Base-by-base conservation (phyloP, 2,329 filamentous ascomycete species). In the Fusarium phyllophilum region DNA sequence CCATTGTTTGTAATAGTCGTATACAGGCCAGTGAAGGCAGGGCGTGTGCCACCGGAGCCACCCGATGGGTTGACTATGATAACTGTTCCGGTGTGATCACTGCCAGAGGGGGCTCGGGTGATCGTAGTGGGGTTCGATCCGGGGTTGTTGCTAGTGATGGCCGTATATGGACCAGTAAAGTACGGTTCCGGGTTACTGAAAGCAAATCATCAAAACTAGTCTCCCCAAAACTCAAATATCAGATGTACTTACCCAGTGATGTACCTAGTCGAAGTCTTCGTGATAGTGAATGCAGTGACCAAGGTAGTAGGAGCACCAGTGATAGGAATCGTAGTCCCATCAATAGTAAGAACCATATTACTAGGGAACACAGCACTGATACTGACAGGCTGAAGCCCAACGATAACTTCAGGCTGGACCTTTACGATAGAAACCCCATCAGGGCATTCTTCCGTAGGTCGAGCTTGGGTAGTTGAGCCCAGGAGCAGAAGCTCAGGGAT, bases 301-400 rank as follows among this genome's bases (percentile, higher is more conserved):
- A 65, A 62, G 31, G 62, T 65, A 33, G 62, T 65, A 26, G 62
- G 62, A 26, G 62, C 62, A 22, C 22, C 38, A 12, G 56, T 65
- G 31, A 65, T 26, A 18, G 62, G 38, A 9, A 65, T 39, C 14
- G 56, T 62, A 10, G 45, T 51, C 14, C 31, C 22, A 20, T 33
- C 62, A 39, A 65, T 22, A 8, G 62, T 65, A 33, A 65, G 56
- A 2, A 62, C 62, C 9, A 56, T 65, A 4, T 65, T 44, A 4
- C 18, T 33, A 17, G 13, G 33, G 7, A 62, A 62, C 1, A 45
- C 56, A 12, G 45, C 41, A 26, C 56, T 65, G 2, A 65, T 52
- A n/a, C 29, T 38, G 3, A 65, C 38, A 38, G 62, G 62, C 33
- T 62, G 62, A 24, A 65, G 45, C 5, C 31, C 62, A 38, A 65